Evolutionary conservation across 176 grass and related monocot species (phyloP).

Genomic region (Hsuehochloa calcarea): DNA sequence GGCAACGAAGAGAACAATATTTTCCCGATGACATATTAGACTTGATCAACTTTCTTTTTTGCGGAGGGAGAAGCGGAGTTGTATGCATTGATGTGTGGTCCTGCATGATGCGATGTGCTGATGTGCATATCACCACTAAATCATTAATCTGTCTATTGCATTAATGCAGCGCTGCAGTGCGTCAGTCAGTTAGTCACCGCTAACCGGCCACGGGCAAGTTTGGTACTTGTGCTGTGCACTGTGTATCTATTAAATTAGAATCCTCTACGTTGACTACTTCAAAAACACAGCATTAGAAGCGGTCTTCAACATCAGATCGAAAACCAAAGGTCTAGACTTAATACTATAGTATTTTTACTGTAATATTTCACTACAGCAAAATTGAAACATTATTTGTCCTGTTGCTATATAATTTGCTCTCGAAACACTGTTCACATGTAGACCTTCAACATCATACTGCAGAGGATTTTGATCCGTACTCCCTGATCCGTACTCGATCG

Average conservation of each 20-base stretch:
- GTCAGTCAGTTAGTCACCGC: background rate
- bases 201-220: background rate
- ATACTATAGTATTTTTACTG: rapidly evolving
- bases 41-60: no score
- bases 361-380: no score
- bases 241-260: background rate
- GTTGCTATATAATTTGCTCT: no score
- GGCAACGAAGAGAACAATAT: rapidly evolving
- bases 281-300: no score
- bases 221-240: background rate
- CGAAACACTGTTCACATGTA: no score
- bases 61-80: background rate
- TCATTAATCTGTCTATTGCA: background rate
- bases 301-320: no score
- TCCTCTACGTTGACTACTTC: no score
- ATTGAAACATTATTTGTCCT: rapidly evolving
- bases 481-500: no score
- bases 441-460: no score
- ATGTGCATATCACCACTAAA: background rate
- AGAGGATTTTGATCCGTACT: no score
- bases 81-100: background rate
- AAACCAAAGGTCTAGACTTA: no score
- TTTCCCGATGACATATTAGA: no score
- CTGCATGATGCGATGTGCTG: background rate
- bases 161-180: background rate